Evolutionary conservation across 352 stramenopile genomes (phyloP).

Genomic region (Globisporangium okanoganense): DNA sequence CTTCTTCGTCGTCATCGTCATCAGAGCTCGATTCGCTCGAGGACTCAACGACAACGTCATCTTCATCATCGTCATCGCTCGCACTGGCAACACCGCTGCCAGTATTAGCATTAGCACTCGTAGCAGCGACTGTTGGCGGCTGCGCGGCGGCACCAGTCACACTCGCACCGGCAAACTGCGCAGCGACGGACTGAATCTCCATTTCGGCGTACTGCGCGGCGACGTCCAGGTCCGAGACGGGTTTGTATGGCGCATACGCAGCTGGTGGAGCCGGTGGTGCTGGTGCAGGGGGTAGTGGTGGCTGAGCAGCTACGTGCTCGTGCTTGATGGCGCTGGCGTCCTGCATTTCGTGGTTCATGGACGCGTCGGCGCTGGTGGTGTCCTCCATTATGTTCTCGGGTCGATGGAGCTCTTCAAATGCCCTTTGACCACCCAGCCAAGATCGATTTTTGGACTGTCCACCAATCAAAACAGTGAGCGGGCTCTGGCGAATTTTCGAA

Average conservation of each 20-base stretch:
- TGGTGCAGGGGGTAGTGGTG: not conserved
- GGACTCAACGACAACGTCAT: not conserved
- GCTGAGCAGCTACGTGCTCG: not conserved
- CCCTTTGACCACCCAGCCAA: constrained; percentile 8
- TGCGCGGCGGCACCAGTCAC: constrained; percentile 12
- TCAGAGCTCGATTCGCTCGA: constrained; percentile 24
- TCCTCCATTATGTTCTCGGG: not conserved
- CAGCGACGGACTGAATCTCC: constrained; percentile 43
- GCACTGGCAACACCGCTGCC: not conserved
- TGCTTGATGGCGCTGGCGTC: constrained; percentile 3
- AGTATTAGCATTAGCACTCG: constrained; percentile 1
- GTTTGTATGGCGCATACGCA: not conserved
- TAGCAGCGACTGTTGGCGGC: constrained; percentile 1
- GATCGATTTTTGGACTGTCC: not conserved
- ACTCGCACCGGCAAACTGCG: constrained; percentile 32
- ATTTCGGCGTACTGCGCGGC: constrained; percentile 49
- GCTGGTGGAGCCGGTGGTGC: not conserved
- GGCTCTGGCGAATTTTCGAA: not conserved
- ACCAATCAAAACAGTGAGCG: constrained; percentile 30
- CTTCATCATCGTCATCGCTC: constrained; percentile 12
- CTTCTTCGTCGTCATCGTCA: constrained; percentile 18
- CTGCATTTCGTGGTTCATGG: constrained; percentile 8
- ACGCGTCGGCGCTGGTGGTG: not conserved
- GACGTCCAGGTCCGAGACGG: constrained; percentile 44
- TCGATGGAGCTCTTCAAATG: constrained; percentile 11